Evolutionary conservation across 73 alveolate genomes (phyloP).

Genomic region (Stentor roeselii): DNA sequence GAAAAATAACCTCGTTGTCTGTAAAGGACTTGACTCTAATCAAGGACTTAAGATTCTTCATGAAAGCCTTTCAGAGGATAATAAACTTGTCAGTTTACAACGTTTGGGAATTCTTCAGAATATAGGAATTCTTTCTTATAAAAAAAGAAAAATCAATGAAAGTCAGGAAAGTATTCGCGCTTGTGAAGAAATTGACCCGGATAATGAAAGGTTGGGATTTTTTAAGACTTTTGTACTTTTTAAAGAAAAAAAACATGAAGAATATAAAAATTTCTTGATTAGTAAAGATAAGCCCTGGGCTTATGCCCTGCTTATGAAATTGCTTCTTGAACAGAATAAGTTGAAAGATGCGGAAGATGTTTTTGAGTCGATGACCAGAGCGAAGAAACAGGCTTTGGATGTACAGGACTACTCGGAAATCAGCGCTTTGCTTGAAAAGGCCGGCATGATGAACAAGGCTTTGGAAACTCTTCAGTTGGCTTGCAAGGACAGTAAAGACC

Average conservation of each 20-base stretch:
- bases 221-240: neutral
- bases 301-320: conserved; percentile 5
- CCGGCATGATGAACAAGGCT: conserved; percentile 6
- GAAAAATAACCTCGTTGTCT: neutral
- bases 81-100: neutral
- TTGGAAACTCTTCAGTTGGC: neutral
- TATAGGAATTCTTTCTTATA: neutral
- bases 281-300: conserved; percentile 22
- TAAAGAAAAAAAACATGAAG: conserved; percentile 17
- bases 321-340: neutral
- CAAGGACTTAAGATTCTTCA: neutral
- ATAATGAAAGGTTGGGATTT: neutral
- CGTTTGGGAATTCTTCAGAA: neutral
- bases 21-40: neutral
- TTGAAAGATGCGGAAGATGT: conserved; percentile 6
- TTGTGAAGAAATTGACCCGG: neutral
- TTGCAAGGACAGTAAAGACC: neutral
- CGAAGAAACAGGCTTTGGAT: neutral
- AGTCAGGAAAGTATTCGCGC: neutral
- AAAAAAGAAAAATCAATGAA: neutral
- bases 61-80: neutral
- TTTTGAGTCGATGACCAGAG: neutral
- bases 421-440: neutral
- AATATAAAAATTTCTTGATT: neutral
- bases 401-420: neutral